phyloP scores from a whole-genome alignment of 495 filamentous ascomycete genomes.

The Penicillium pancosmium region DNA sequence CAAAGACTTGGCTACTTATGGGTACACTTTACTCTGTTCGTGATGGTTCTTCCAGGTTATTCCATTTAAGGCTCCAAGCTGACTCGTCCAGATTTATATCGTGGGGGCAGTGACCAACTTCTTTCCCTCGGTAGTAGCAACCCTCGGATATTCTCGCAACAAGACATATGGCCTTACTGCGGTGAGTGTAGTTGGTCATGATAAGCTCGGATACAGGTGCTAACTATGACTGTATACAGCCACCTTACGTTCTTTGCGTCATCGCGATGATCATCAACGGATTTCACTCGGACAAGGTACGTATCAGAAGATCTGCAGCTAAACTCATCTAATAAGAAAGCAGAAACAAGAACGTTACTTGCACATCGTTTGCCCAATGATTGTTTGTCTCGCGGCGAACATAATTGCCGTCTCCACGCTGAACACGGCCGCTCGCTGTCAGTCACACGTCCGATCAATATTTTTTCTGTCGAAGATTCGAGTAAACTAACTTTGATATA shows the following conservation, averaged over 20 bases:
- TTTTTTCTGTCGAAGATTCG: neutral
- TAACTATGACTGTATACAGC: neutral
- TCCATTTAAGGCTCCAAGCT: neutral
- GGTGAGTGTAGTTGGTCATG: neutral
- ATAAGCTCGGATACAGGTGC: neutral
- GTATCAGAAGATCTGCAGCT: neutral
- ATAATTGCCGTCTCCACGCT: constrained; percentile 19
- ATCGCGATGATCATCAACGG: constrained; percentile 17
- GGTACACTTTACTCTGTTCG: constrained; percentile 11
- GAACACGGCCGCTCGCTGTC: constrained; percentile 19
- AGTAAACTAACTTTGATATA: constrained; percentile 2
- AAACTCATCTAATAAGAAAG: neutral
- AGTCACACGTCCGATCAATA: neutral
- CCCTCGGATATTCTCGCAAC: constrained; percentile 11
- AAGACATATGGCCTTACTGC: constrained; percentile 11
- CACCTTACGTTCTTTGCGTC: constrained; percentile 12
- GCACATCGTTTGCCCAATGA: constrained; percentile 15
- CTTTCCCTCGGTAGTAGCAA: constrained; percentile 10
- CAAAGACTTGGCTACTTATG: constrained; percentile 24
- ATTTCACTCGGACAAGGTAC: constrained; percentile 21
- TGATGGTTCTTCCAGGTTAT: neutral
- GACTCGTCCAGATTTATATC: constrained; percentile 6
- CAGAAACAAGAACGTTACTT: constrained; percentile 22
- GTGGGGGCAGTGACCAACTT: constrained; percentile 11
- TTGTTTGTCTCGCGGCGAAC: constrained; percentile 12